Evolutionary conservation across 192 early-diverging fungal species (phyloP).

Genomic region (Podila epigama): DNA sequence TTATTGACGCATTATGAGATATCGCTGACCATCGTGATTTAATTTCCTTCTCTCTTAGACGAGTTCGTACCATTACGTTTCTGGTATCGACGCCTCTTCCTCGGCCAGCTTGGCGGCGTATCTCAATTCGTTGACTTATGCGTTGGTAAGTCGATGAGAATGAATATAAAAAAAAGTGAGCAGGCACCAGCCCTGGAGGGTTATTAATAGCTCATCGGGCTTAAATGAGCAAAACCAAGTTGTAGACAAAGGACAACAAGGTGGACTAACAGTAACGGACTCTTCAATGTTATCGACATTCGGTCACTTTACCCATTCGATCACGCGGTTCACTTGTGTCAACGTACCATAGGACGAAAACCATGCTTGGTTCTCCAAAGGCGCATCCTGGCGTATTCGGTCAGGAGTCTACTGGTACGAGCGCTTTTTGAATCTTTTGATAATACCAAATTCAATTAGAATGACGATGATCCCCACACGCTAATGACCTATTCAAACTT

Average conservation of each 20-base stretch:
- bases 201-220: not conserved
- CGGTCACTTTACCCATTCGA: too few species aligned
- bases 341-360: constrained; percentile 58
- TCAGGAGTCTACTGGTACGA: constrained; percentile 71
- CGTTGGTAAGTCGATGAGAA: constrained; percentile 67
- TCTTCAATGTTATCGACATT: not conserved
- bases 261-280: not conserved
- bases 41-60: constrained; percentile 60
- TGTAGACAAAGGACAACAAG: too few species aligned
- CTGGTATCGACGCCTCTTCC: constrained; percentile 87
- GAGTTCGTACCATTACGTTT: constrained; percentile 82
- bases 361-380: constrained; percentile 73
- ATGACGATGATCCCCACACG: too few species aligned
- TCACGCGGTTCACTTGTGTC: too few species aligned
- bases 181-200: not conserved
- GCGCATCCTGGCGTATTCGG: constrained; percentile 65
- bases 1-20: too few species aligned
- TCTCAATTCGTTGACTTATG: constrained; percentile 94
- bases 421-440: not conserved
- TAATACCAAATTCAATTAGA: not conserved
- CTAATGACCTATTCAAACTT: not conserved
- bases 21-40: too few species aligned
- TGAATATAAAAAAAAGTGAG: too few species aligned
- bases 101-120: constrained; percentile 98
- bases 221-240: constrained; percentile 1